Evolutionary conservation across 805 yeast genomes (phyloP).

Genomic region (Pichia cephalocereana): DNA sequence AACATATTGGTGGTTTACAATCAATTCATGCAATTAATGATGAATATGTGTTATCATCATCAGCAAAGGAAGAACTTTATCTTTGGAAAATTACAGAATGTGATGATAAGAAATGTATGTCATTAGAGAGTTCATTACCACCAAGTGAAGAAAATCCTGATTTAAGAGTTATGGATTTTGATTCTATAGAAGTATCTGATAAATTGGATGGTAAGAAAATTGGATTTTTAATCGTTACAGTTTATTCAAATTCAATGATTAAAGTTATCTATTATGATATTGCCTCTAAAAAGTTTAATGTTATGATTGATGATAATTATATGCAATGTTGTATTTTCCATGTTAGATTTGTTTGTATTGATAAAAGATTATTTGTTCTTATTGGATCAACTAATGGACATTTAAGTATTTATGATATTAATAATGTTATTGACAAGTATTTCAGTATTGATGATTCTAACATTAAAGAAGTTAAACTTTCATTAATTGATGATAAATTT

Average conservation of each 20-base stretch:
- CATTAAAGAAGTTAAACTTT: background rate
- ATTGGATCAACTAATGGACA: constrained; percentile 82
- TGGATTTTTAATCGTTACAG: constrained; percentile 54
- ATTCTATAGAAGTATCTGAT: constrained; percentile 31
- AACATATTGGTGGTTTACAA: constrained; percentile 87
- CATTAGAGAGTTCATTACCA: constrained; percentile 42
- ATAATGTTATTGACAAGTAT: constrained; percentile 13
- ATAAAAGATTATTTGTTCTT: constrained; percentile 29
- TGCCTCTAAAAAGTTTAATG: constrained; percentile 28
- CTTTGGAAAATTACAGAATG: constrained; percentile 52
- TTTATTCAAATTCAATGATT: constrained; percentile 78
- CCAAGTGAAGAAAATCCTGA: constrained; percentile 60
- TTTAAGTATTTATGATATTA: constrained; percentile 51
- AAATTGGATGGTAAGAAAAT: constrained; percentile 7
- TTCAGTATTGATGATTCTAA: constrained; percentile 5
- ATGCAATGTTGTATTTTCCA: constrained; percentile 71
- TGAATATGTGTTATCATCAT: constrained; percentile 42
- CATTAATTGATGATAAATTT: background rate
- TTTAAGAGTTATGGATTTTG: constrained; percentile 84
- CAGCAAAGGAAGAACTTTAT: constrained; percentile 83
- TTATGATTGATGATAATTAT: constrained; percentile 44
- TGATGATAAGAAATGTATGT: constrained; percentile 28
- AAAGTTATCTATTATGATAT: constrained; percentile 51
- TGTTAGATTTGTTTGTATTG: constrained; percentile 35
- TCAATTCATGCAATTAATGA: constrained; percentile 52